Conservation (phyloP, 345 rosid genomes). For the Linum lewisii region DNA sequence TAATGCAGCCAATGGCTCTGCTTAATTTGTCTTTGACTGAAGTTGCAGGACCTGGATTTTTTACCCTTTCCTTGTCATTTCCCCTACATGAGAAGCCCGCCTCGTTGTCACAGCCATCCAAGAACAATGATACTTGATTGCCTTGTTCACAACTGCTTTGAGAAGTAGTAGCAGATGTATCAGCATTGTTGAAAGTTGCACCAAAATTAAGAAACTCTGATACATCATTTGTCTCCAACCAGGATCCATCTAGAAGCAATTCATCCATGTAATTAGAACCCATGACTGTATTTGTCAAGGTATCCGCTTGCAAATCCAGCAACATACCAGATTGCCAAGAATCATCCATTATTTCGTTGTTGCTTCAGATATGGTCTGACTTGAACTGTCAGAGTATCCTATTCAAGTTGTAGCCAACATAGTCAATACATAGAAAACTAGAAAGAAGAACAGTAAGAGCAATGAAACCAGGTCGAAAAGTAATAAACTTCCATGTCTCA, state of each 20-base stretch:
- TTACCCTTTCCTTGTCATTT: constrained; percentile 7
- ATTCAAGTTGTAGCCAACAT: constrained; percentile 9
- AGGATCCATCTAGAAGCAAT: constrained; percentile 75
- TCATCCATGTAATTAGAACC: constrained; percentile 67
- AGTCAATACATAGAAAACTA: neutral
- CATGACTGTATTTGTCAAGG: constrained; percentile 23
- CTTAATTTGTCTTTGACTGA: constrained; percentile 63
- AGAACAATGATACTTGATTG: no score
- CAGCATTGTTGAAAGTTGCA: constrained; percentile 26
- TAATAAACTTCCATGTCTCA: neutral
- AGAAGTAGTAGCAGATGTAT: constrained; percentile 17
- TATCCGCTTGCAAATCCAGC: constrained; percentile 23
- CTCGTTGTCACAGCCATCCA: constrained; percentile 19
- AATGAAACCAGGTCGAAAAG: constrained; percentile 8
- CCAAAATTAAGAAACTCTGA: constrained; percentile 52
- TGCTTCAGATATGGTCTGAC: no score
- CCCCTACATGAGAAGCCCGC: constrained; percentile 18
- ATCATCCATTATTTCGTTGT: constrained; percentile 52
- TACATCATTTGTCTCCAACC: constrained; percentile 77
- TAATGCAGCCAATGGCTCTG: constrained; percentile 50
- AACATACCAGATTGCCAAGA: constrained; percentile 31
- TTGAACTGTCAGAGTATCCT: constrained; percentile 9
- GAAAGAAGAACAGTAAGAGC: neutral
- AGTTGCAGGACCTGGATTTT: constrained; percentile 1
- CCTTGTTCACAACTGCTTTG: constrained; percentile 25